Evolutionary conservation across 2,329 filamentous ascomycete genomes (phyloP), one percentile per base, ranked within the genome.

Genomic region (Triangularia setosa): DNA sequence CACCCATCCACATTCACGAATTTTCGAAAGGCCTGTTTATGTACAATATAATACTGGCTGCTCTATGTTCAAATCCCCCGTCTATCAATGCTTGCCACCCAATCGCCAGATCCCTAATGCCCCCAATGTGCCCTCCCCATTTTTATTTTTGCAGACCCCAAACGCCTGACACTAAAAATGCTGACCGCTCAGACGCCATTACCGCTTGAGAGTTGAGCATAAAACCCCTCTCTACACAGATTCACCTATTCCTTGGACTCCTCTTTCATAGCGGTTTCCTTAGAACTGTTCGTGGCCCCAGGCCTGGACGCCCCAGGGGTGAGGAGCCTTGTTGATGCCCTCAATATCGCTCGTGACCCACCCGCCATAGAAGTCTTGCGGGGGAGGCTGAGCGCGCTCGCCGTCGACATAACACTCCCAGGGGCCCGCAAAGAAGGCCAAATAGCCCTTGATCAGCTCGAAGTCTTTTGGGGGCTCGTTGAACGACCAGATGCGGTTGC

Each of bases 391-490:
- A 21, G 87, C 86, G 70, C 79, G 79, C 73, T 88, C 85, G 9
- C 84, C 84, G 72, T 88, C 84, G 4, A 87, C 85, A 72, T 79
- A 85, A 70, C 85, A 88, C 64, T 86, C 81, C 85, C 84, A 87
- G 12, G 84, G 84, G 14, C 81, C 83, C 12, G 83, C 84, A 71
- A 87, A 88, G 69, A 88, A 85, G 48, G 82, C 84, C 59, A 89
- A 69, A 73, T 83, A 83, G 14, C 81, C 83, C 69, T 81, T 82
- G 71, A 89, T 81, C 5, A 76, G 75, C 68, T 77, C 78, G 72
- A 86, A 88, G 0, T 75, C 75, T 35, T 75, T 71, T 5, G 81
- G 84, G 3, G 86, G 86, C 52, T 75, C 72, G 62, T 84, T 81
- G 70, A 88, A 89, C 4, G 80, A 83, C 86, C 86, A 88, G 30